Base-by-base conservation (phyloP, 1,284 basidiomycete species). In the Apiotrichum domesticum region DNA sequence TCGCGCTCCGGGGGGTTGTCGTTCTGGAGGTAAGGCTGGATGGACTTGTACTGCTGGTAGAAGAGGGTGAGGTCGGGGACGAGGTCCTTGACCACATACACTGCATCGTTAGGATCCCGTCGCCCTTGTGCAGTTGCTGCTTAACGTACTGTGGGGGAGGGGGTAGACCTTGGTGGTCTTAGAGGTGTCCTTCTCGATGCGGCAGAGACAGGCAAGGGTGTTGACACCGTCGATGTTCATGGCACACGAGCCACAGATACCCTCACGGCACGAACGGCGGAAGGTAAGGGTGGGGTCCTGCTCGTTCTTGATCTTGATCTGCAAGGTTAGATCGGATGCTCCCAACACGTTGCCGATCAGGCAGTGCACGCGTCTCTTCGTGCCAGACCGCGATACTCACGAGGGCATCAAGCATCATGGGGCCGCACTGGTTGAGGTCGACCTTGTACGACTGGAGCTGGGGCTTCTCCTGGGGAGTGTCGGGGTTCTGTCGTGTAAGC, bases 241-340 rank as follows among this genome's bases (percentile, higher is more conserved):
- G 60, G 95, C 94, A 75, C 95, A 98, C 14, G 90, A 94, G 46
- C 95, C 96, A 72, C 96, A 98, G 70, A 98, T 98, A 61, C 95
- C 95, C 81, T 98, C 95, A 65, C 95, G 81, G 83, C 95, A 98
- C 35, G 91, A 96, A 56, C 94, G 85, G 57, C 94, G 87, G 83
- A 98, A 98, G 14, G 94, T 97, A 46, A 98, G 82, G 2, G 95
- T 96, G 6, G 95, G 88, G 80, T 98, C 95, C 33, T 94, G 74
- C 78, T 98, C 94, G 78, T 98, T 98, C 85, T 98, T 98, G 77
- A 98, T 97, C 80, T 98, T 98, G 80, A 98, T 96, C 80, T 88
- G 86, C 9, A 41, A 3, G 21, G 41, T 42, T 3, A 29, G 15
- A 45, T 54, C 13, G 41, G 37, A 39, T 21, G 41, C 2, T 42